Evolutionary conservation across 2,329 filamentous ascomycete genomes (phyloP).

Genomic region (Colletotrichum simmondsii): DNA sequence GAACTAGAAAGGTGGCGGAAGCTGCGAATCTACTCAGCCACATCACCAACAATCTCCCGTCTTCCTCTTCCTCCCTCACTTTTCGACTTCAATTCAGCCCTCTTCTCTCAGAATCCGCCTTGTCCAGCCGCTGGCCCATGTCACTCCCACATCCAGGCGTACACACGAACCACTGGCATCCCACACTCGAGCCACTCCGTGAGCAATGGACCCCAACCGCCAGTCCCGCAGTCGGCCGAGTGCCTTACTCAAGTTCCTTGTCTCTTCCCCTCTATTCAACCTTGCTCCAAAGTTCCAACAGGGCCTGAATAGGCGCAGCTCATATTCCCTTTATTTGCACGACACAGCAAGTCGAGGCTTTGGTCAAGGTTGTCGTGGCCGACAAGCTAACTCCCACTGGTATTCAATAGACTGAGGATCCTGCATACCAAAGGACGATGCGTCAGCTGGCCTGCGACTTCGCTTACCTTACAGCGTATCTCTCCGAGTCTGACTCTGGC

Average conservation of each 20-base stretch:
- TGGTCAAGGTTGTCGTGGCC: background rate
- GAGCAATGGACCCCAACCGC: background rate
- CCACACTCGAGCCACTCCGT: slow-evolving; percentile 20
- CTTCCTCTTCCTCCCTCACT: background rate
- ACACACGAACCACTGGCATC: slow-evolving; percentile 21
- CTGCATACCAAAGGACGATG: slow-evolving; percentile 19
- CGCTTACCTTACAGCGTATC: background rate
- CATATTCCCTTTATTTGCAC: slow-evolving; percentile 6
- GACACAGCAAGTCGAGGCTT: slow-evolving; percentile 7
- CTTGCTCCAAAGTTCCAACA: background rate
- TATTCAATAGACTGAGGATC: background rate
- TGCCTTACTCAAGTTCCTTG: slow-evolving; percentile 19
- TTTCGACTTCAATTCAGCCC: background rate
- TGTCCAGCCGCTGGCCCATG: slow-evolving; percentile 29
- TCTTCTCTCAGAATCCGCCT: slow-evolving; percentile 22
- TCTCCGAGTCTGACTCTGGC: background rate
- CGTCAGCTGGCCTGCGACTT: background rate
- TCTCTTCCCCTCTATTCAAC: background rate
- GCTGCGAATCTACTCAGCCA: slow-evolving; percentile 22
- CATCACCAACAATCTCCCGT: background rate
- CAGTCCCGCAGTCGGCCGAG: slow-evolving; percentile 2
- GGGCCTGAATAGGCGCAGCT: background rate
- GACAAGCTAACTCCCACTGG: background rate
- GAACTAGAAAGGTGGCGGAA: slow-evolving; percentile 18
- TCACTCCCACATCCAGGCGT: slow-evolving; percentile 6